phyloP scores from a whole-genome alignment of 2,329 filamentous ascomycete species.

The Diaporthe capsici region DNA sequence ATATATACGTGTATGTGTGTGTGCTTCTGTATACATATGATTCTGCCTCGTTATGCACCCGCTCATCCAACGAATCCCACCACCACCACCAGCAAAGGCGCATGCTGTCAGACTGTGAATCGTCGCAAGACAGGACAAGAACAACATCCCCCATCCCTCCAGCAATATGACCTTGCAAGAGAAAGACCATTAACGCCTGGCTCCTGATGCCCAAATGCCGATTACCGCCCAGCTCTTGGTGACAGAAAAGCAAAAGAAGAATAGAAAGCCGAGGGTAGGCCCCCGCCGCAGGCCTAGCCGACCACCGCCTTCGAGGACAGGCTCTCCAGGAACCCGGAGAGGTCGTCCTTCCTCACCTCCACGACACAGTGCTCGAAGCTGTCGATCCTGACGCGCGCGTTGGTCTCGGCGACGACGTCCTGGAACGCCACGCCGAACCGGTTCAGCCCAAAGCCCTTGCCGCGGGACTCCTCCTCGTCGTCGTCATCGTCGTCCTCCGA shows the following conservation, averaged over 20 bases:
- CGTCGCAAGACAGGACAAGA: not conserved
- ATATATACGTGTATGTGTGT: not conserved
- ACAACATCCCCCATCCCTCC: not conserved
- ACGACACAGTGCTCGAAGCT: constrained; percentile 98
- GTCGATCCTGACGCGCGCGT: constrained; percentile 89
- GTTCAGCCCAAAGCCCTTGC: constrained; percentile 83
- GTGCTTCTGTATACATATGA: not conserved
- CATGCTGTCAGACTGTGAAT: not conserved
- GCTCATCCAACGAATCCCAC: constrained; percentile 1
- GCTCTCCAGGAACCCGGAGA: constrained; percentile 90
- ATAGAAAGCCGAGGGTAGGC: not conserved
- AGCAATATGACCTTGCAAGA: not conserved
- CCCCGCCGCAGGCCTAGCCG: constrained; percentile 58
- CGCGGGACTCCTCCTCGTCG: constrained; percentile 66
- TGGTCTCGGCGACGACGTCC: constrained; percentile 93
- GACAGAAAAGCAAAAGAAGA: constrained; percentile 13
- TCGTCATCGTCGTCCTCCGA: constrained; percentile 58
- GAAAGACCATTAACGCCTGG: constrained; percentile 39
- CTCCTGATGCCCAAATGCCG: constrained; percentile 33
- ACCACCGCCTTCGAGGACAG: constrained; percentile 92
- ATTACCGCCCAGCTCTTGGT: constrained; percentile 20
- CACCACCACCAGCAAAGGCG: not conserved
- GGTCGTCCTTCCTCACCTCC: constrained; percentile 96
- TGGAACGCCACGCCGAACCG: constrained; percentile 96
- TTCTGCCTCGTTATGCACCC: constrained; percentile 6